Conservation (phyloP, 2,329 filamentous ascomycete genomes). For the Cercospora sojina region DNA sequence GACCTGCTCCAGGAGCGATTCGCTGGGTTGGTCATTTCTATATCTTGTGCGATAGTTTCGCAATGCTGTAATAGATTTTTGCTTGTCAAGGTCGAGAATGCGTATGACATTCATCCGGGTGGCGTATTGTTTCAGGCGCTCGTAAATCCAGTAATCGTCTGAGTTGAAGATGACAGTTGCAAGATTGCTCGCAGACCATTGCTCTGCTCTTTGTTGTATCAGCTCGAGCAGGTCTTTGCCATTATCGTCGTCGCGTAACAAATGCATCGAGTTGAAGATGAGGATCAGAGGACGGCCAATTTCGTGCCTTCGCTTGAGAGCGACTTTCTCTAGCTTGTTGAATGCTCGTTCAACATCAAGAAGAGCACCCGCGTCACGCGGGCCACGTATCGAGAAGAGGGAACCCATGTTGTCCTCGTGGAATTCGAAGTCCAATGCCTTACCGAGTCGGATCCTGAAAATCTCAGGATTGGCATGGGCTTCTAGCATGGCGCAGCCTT, state of each 20-base stretch:
- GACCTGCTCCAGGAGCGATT: slow-evolving; percentile 66
- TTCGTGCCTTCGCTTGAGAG: slow-evolving; percentile 64
- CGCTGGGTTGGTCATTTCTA: slow-evolving; percentile 59
- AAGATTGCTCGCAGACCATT: slow-evolving; percentile 90
- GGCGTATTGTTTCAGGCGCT: slow-evolving; percentile 85
- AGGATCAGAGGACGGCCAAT: slow-evolving; percentile 74
- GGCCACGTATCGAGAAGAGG: slow-evolving; percentile 90
- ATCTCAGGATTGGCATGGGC: slow-evolving; percentile 94
- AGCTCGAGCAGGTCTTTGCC: slow-evolving; percentile 92
- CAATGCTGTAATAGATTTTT: slow-evolving; percentile 73
- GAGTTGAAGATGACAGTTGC: slow-evolving; percentile 93
- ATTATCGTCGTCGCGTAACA: slow-evolving; percentile 86
- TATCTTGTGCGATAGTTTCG: slow-evolving; percentile 78
- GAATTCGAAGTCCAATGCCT: slow-evolving; percentile 80
- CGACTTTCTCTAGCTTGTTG: slow-evolving; percentile 97
- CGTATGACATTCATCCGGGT: slow-evolving; percentile 93
- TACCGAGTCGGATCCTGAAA: slow-evolving; percentile 68
- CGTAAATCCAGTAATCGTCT: slow-evolving; percentile 98
- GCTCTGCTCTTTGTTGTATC: slow-evolving; percentile 90
- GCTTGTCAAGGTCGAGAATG: slow-evolving; percentile 77
- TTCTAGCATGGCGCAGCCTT: slow-evolving; percentile 92
- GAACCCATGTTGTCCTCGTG: slow-evolving; percentile 97
- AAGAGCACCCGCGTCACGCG: slow-evolving; percentile 85
- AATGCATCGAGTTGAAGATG: slow-evolving; percentile 90
- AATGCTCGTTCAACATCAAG: slow-evolving; percentile 94